A percentile compares a stretch with the other conserved stretches of the same genome.
These are phyloP conservation scores for Papiliotrema fonsecae DNA, from an alignment of 1,284 basidiomycete species.

Conservation along the genomic window DNA sequence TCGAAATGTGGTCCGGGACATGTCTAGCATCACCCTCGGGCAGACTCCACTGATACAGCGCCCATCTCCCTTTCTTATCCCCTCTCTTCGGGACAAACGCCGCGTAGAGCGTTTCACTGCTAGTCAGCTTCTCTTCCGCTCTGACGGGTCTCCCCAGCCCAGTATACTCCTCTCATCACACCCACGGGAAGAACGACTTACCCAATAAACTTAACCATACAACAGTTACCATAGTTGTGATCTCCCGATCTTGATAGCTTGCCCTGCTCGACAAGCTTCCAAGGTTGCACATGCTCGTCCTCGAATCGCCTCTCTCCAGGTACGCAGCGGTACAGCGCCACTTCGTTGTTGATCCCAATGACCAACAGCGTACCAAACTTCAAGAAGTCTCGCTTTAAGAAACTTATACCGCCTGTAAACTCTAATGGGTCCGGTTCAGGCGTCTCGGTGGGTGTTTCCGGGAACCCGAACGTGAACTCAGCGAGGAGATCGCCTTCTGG, in stretches of 20 bases:
- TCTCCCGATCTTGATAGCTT: conserved; percentile 30
- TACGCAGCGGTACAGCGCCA: conserved; percentile 35
- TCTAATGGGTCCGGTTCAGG: conserved; percentile 3
- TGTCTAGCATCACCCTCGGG: conserved; percentile 43
- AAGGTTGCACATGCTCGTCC: conserved; percentile 33
- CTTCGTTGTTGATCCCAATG: conserved; percentile 32
- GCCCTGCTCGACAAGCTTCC: conserved; percentile 40
- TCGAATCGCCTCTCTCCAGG: conserved; percentile 27
- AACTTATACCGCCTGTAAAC: conserved; percentile 43
- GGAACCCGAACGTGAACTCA: conserved; percentile 10
- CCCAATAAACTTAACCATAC: conserved; percentile 44
- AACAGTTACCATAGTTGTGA: conserved; percentile 25
- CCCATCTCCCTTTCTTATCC: conserved; percentile 17
- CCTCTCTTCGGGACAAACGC: conserved; percentile 26
- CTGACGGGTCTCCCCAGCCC: too few relatives aligned
- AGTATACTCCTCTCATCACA: too few relatives aligned
- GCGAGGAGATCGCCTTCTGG: conserved; percentile 17
- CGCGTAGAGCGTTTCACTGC: conserved; percentile 45
- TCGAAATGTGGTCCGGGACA: conserved; percentile 31
- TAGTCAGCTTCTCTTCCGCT: not conserved
- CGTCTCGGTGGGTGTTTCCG: conserved; percentile 2
- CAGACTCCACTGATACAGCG: conserved; percentile 45
- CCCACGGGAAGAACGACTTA: conserved; percentile 24
- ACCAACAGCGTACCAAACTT: conserved; percentile 37
- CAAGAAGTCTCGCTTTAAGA: conserved; percentile 43